A percentile compares a stretch with the other conserved stretches of the same genome.
phyloP scores from a whole-genome alignment of 345 rosid species.

The Citrus australasica region DNA sequence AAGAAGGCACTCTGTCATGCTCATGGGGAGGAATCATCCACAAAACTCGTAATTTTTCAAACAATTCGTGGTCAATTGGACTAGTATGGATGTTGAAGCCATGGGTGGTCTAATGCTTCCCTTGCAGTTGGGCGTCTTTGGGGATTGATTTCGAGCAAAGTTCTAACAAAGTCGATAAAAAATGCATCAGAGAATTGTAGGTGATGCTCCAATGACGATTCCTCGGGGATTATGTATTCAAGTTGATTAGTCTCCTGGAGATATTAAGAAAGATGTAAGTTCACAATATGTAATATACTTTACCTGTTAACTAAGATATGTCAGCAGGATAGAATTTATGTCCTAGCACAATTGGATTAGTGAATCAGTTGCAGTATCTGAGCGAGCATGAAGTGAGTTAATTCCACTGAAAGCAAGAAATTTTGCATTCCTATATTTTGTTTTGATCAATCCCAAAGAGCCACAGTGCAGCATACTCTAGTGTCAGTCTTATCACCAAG shows the following conservation, averaged over 20 bases:
- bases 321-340: background rate
- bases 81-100: constrained; percentile 53
- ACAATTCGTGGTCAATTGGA: background rate
- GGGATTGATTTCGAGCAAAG: constrained; percentile 79
- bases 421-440: background rate
- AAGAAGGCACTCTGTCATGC: background rate
- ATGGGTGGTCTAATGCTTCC: constrained; percentile 84
- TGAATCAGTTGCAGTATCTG: background rate
- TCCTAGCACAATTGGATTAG: background rate
- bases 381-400: background rate
- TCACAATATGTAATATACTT: background rate
- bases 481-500: background rate
- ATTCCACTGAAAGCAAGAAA: background rate
- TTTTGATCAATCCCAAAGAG: background rate
- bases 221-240: constrained; percentile 75
- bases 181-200: constrained; percentile 48
- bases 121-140: constrained; percentile 70
- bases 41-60: background rate
- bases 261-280: background rate
- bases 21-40: background rate
- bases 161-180: constrained; percentile 61
- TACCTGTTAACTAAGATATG: background rate
- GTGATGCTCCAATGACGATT: constrained; percentile 59
- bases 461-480: background rate
- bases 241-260: constrained; percentile 70